Evolutionary conservation across 2,329 filamentous ascomycete species (phyloP), one percentile per base, ranked within the genome.

Genomic region (Hypoxylon sp.): DNA sequence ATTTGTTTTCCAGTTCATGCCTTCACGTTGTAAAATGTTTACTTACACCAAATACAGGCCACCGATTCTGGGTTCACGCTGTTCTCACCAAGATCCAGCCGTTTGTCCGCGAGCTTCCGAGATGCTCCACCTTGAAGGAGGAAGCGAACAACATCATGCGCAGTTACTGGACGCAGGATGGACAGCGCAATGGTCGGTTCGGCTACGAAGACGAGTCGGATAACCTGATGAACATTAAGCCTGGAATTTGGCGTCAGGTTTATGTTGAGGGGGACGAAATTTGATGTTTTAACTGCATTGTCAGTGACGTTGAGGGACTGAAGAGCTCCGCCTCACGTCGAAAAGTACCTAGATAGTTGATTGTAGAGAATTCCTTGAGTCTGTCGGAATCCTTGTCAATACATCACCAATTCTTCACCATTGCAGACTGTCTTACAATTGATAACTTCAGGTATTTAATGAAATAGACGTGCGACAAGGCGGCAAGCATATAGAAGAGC

Each of bases 131-230:
- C 11, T n/a, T 66, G 6, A 32, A 27, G 3, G 11, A 48, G 3
- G 47, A 62, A 35, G 47, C 39, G 1, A 31, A 58, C 4, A 21
- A 50, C 2, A 7, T 54, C 7, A 58, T 66, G 63, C 52, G 47
- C 4, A 21, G 11, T 1, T 48, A 29, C 10, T 62, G 52, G 57
- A 10, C 47, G 11, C n/a, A 24, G 3, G 6, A 42, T 2, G 24
- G 37, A 5, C 15, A 11, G 2, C 13, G 11, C 19, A 11, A 3
- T 4, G 29, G 46, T 15, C 19, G 15, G n/a, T 31, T n/a, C 11
- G 60, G 44, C 10, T 55, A 39, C 31, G 42, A 55, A 10, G 44
- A 62, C 21, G 59, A 56, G 32, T 3, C 31, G 1, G 11, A 42
- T 1, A 50, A 62, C 7, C 58, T 29, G 3, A 7, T 54, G 11